These are phyloP conservation scores for Curvularia eragrostidis DNA, from an alignment of 2,329 filamentous ascomycete species.

Conservation along the genomic window DNA sequence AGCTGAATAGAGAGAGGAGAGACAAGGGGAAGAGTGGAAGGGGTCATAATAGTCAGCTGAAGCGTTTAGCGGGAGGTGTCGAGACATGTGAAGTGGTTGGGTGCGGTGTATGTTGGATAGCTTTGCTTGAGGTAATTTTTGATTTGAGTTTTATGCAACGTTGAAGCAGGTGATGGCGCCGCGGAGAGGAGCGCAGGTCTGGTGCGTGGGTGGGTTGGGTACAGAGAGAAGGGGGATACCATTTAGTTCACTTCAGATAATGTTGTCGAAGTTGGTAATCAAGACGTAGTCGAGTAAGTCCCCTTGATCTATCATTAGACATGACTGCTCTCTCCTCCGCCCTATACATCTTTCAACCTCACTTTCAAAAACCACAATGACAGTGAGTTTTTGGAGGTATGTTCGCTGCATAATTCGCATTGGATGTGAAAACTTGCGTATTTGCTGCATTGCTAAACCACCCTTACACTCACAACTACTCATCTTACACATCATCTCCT, in stretches of 20 bases:
- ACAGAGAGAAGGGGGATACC: neutral
- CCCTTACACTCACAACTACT: neutral
- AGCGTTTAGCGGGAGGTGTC: neutral
- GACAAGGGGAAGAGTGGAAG: too few species aligned
- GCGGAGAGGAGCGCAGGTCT: neutral
- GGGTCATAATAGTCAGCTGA: too few species aligned
- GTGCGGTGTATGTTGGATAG: neutral
- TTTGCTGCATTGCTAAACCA: neutral
- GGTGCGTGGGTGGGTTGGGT: neutral
- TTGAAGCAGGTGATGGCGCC: neutral
- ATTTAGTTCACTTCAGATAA: neutral
- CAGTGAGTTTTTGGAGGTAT: too few species aligned
- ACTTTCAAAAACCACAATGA: neutral
- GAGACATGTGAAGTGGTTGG: neutral
- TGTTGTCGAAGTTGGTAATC: neutral
- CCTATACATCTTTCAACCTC: neutral
- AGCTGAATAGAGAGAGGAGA: too few species aligned
- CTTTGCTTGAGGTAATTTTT: neutral
- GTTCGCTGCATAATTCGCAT: neutral
- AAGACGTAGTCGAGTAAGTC: neutral
- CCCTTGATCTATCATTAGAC: neutral
- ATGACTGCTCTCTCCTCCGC: neutral
- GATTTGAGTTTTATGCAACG: neutral
- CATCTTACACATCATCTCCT: neutral
- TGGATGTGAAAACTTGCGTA: neutral